Evolutionary conservation across 2,329 filamentous ascomycete species (phyloP).

Genomic region (Hawksworthiomyces lignivorus): DNA sequence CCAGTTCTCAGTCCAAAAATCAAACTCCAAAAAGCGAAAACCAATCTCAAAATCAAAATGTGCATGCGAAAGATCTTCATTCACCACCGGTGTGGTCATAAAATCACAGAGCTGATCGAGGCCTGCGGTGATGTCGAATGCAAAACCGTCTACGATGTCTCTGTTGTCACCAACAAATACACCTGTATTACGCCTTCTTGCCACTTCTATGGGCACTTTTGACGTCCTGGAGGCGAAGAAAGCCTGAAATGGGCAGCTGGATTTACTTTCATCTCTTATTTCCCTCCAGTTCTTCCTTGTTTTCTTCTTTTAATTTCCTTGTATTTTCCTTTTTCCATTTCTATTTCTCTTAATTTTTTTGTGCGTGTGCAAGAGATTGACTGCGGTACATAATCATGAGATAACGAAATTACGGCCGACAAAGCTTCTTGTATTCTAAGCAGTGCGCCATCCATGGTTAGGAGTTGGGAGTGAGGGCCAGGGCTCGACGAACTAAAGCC

Average conservation of each 20-base stretch:
- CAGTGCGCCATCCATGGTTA: not conserved
- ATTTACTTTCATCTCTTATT: too few species aligned
- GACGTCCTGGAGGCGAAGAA: too few species aligned
- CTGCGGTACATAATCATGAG: not conserved
- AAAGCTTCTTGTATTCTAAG: not conserved
- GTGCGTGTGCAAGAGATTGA: not conserved
- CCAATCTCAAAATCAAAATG: constrained; percentile 13
- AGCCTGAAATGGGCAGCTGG: too few species aligned
- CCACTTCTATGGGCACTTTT: constrained; percentile 22
- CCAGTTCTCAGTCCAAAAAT: too few species aligned
- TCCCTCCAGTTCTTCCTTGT: not conserved
- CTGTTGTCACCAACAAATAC: constrained; percentile 23
- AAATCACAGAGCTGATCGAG: constrained; percentile 23
- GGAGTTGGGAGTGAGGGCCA: constrained; percentile 4
- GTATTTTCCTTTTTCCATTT: not conserved
- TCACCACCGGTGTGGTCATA: constrained; percentile 25
- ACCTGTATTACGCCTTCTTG: constrained; percentile 22
- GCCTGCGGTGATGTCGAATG: constrained; percentile 22
- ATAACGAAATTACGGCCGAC: constrained; percentile 2
- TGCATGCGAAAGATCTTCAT: constrained; percentile 23
- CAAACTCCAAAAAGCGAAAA: not conserved
- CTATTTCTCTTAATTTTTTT: too few species aligned
- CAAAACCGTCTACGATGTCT: constrained; percentile 14
- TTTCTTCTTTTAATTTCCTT: not conserved
- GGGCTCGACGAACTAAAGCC: too few species aligned